Conservation (phyloP, 2,329 filamentous ascomycete species). For the Thielaviopsis ethacetica region DNA sequence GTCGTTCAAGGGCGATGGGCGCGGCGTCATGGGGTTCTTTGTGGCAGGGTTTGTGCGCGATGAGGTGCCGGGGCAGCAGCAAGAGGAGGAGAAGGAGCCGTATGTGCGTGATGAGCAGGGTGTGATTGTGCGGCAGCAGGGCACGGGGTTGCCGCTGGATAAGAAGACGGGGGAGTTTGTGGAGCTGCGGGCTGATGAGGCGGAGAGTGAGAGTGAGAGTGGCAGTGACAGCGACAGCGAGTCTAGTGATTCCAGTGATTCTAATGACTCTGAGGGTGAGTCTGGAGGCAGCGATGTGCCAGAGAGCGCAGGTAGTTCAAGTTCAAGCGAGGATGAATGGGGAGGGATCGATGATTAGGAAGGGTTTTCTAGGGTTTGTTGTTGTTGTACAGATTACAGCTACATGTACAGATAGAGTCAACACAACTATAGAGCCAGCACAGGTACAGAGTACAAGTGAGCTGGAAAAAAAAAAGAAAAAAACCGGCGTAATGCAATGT, state of each 20-base stretch:
- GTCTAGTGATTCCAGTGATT: too few species aligned
- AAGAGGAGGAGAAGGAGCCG: conserved; percentile 25
- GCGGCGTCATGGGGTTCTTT: conserved; percentile 90
- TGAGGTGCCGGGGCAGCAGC: conserved; percentile 15
- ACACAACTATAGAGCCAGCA: too few species aligned
- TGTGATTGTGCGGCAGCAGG: conserved; percentile 27
- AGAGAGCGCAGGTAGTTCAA: conserved; percentile 17
- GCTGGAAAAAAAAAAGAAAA: too few species aligned
- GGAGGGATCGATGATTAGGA: conserved; percentile 15
- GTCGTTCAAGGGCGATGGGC: conserved; percentile 62
- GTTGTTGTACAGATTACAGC: background rate
- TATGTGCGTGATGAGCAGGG: conserved; percentile 39
- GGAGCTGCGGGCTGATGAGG: conserved; percentile 14
- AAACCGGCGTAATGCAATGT: too few species aligned
- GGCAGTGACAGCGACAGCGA: conserved; percentile 7
- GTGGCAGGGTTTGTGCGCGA: conserved; percentile 71
- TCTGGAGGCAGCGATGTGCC: too few species aligned
- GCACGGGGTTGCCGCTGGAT: conserved; percentile 22
- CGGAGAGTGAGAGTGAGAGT: background rate
- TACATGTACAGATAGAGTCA: too few species aligned
- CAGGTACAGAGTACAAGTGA: too few species aligned
- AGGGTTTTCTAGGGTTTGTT: background rate
- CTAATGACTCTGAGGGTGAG: too few species aligned
- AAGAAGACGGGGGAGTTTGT: conserved; percentile 20
- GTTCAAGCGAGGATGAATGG: conserved; percentile 20